Base-by-base conservation (phyloP, 2,329 filamentous ascomycete species). In the Pseudocercospora cruenta region DNA sequence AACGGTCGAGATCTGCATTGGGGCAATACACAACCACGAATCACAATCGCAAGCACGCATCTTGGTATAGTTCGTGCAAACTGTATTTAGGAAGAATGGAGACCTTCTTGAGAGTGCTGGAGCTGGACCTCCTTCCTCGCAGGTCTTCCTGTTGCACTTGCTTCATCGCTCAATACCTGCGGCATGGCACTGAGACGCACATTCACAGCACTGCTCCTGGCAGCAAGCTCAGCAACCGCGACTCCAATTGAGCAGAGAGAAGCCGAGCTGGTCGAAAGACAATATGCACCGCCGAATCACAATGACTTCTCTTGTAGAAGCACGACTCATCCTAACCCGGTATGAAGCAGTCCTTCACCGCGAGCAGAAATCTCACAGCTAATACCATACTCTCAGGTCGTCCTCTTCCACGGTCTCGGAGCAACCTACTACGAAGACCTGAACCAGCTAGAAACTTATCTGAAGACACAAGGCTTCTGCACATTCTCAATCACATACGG, bases 361-460 rank as follows among this genome's bases (percentile, higher is more conserved):
- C 12, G 7, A 49, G 3, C 21, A n/a, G n/a, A 26, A 14, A 49
- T 2, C 43, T 22, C 1, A 2, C 9, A 26, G 5, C 45, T 51
- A 49, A 61, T 28, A 1, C 51, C 3, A 12, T 12, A 33, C 31
- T 4, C 31, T 4, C 8, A 62, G 63, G 63, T 72, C 16, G 54
- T 72, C 22, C 58, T 73, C 36, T 64, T 73, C 47, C 71, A 73
- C 58, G 71, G 71, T 19, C 61, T 73, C 3, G 71, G 71, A 33
- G 70, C 71, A 19, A 73, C 70, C 19, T 73, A 70, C 67, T 71
- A 72, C 60, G 70, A 71, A 62, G 71, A 73, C 63, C 65, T 73
- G 26, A 73, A 73, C 55, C 31, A 59, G 2, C 69, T 73, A 1
- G 66, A 73, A 59, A 10, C 54, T n/a, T 63, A 70, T 62, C 58